Conservation (phyloP, 192 early-diverging fungal species). For the Entomortierella beljakovae region DNA sequence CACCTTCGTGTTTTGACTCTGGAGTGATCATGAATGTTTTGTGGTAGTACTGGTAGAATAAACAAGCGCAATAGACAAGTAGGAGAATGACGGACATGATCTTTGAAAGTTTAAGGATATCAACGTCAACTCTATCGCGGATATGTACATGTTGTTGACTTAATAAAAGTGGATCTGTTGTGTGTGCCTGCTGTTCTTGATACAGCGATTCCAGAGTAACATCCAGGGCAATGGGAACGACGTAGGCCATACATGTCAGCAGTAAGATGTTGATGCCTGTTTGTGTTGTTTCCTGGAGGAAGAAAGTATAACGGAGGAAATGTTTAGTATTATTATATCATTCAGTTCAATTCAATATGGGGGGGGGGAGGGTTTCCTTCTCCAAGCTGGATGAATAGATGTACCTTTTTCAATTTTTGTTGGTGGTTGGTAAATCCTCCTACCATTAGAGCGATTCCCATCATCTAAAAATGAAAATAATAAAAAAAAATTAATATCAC, state of each 20-base stretch:
- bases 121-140: constrained; percentile 4
- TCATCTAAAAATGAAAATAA: constrained; percentile 16
- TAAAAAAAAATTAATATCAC: constrained; percentile 52
- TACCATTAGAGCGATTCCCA: constrained; percentile 33
- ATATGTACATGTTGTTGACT: neutral
- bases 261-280: constrained; percentile 38
- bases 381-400: neutral
- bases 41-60: constrained; percentile 28
- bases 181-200: neutral
- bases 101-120: constrained; percentile 33
- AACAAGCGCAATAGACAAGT: constrained; percentile 19
- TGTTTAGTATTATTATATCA: too few relatives aligned
- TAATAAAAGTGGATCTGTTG: neutral
- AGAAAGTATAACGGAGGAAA: neutral
- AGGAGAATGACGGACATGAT: constrained; percentile 37
- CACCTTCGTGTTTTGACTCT: constrained; percentile 75
- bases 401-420: constrained; percentile 41
- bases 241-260: constrained; percentile 33
- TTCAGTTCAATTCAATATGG: too few relatives aligned
- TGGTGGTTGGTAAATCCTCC: constrained; percentile 31
- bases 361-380: neutral
- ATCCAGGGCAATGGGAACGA: constrained; percentile 33
- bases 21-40: constrained; percentile 66
- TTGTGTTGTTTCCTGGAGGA: constrained; percentile 33
- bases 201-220: constrained; percentile 5